Base-by-base conservation (phyloP, 768 basidiomycete species). In the Boletus pseudo-olivaceus region DNA sequence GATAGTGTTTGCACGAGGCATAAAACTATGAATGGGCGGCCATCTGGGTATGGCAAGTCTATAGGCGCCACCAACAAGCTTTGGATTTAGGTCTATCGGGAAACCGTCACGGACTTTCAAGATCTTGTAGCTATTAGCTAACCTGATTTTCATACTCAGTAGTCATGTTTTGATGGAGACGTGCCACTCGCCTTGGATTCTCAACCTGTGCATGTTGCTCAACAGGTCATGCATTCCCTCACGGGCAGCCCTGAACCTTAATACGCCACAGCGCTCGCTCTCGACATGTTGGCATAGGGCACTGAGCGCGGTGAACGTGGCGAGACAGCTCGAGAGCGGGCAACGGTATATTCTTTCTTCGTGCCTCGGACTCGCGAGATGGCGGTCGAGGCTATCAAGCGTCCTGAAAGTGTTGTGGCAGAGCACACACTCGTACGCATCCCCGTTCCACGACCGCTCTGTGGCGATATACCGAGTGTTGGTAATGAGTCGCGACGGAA, bases 231-330 rank as follows among this genome's bases (percentile, higher is more conserved):
- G 66, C 71, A 84, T 69, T 1, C 69, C 66, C 7, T 66, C 62
- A 47, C 73, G 67, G 20, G 80, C 78, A 1, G 57, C 61, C 60
- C 54, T 72, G 64, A 83, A 84, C 66, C 68, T 77, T 34, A 65
- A 52, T 20, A 87, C 78, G 0, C 80, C 82, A 64, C 87, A 88
- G 27, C 57, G 68, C 58, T 78, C 81, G 62, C 81, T 83, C 72
- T 88, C 85, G 32, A 88, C 76, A 64, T 88, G 85, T 69, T 83
- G 80, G 41, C 78, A 78, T 49, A 88, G 66, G 5, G 63, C 83
- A 51, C 85, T 86, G 32, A 88, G 74, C 14, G 81, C 77, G 7
- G 48, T 56, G 62, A 84, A 87, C 32, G 67, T 63, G 23, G 46
- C 30, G 2, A 50, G 60, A 60, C 87, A 88, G 11, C 66, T 68